Base-by-base conservation (phyloP, 208 protist species). In the Acanthamoeba polyphaga region DNA sequence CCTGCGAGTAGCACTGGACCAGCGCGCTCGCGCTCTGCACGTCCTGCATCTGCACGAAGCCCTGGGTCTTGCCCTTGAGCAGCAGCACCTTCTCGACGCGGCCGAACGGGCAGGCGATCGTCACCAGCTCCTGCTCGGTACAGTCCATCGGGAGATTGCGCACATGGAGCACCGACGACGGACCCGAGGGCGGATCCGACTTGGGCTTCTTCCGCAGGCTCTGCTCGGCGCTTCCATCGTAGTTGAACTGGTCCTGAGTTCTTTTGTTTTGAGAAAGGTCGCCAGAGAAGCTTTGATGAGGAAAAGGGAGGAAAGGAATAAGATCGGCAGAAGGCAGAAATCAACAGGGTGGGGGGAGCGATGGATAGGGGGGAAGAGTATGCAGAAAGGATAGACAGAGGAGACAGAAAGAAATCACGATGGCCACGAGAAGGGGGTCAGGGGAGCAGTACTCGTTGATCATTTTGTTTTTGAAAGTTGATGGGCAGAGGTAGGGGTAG, bases 21-120 rank as follows among this genome's bases (percentile, higher is more conserved):
- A 97, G 93, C 1, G 94, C n/a, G 3, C 32, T 94, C 1, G 97
- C 97, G n/a, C 49, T 85, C 17, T 68, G 70, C 22, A 96, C 55
- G 12, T 96, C 92, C 27, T 95, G 68, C 94, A 97, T 95, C 90
- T 97, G 95, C 24, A 97, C 49, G 34, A 97, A 96, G 46, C 80
- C 96, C 78, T 97, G 97, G 91, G 76, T 87, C 96, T 97, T 97
- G n/a, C 92, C 95, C 68, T 95, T 95, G 4, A 96, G 89, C 38
- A 96, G 85, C 13, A 96, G 38, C 32, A 96, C 72, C 55, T 96
- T 64, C 17, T 96, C 72, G 12, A 96, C 95, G 0, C 38, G 19
- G 8, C 95, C 95, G 70, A 96, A 96, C 12, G 95, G 95, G 51
- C 34, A 62, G 7, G 94, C 94, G 22, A 96, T 58, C 12, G 76